Evolutionary conservation across 2,329 filamentous ascomycete genomes (phyloP), one percentile per base, ranked within the genome.

Genomic region (Pseudogymnoascus sp.): DNA sequence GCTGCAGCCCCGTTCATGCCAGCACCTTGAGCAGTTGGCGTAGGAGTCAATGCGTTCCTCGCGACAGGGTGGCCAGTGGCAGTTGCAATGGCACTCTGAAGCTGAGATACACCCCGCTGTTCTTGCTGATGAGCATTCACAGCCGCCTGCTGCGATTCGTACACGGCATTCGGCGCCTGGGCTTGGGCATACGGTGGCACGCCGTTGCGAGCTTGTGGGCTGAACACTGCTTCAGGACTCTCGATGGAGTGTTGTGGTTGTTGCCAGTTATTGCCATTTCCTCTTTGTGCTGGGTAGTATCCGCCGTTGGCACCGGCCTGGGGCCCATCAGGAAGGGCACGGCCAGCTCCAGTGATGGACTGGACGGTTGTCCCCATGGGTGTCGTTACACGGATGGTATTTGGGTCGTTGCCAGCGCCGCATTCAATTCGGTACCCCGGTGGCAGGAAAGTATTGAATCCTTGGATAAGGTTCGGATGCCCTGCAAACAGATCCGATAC

Each of bases 391-490:
- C 96, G 84, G 67, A 99, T 99, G 3, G 92, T 92, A 73, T 97
- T 96, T 1, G 93, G 93, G 71, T 97, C 93, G 68, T 96, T 93
- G 36, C 91, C 91, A 14, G 91, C 88, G 31, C 93, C 93, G 71
- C 95, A 99, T 74, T 99, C 95, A 65, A 99, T 99, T 64, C 95
- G 85, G 74, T 99, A 99, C 2, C 95, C 93, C 0, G 93, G 93
- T 3, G 95, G 95, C 7, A 99, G 79, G 74, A 99, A 99, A 0
- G 95, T 99, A 73, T 99, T 99, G 75, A 99, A 99, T 0, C 95
- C 95, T 75, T 97, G 93, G 59, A 99, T 97, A 25, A 96, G 82
- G 72, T 90, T 95, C 2, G 95, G 95, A 71, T 99, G 93, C 2
- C 95, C 95, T 21, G 93, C 93, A 73, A 99, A 99, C 1, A 99